Evolutionary conservation across 2,329 filamentous ascomycete genomes (phyloP).

Genomic region (Penicillium sp.): DNA sequence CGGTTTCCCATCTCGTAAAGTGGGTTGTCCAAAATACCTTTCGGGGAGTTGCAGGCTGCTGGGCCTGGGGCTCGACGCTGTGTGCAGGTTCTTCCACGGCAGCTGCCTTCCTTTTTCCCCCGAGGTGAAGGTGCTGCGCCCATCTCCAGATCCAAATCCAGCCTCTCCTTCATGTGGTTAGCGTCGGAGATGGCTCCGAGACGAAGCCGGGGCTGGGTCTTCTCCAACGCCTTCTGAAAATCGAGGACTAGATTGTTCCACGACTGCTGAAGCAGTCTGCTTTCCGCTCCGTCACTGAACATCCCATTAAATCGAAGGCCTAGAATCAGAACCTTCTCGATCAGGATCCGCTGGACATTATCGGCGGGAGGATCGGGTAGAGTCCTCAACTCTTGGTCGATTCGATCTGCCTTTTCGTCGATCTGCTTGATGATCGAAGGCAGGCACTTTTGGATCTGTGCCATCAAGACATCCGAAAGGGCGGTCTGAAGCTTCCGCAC

Average conservation of each 20-base stretch:
- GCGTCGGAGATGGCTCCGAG: conserved; percentile 26
- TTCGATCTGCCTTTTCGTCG: conserved; percentile 48
- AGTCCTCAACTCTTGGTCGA: conserved; percentile 55
- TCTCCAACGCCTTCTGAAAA: conserved; percentile 53
- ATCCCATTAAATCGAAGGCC: conserved; percentile 54
- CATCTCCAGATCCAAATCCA: conserved; percentile 29
- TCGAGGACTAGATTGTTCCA: conserved; percentile 49
- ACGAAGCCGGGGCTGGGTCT: conserved; percentile 42
- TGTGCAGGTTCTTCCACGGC: background rate
- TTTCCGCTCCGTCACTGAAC: conserved; percentile 49
- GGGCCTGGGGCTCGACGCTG: background rate
- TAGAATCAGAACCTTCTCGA: conserved; percentile 60
- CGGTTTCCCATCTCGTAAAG: conserved; percentile 7
- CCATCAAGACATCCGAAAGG: conserved; percentile 44
- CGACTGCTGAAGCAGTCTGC: conserved; percentile 42
- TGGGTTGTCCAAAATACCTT: background rate
- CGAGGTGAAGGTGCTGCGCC: background rate
- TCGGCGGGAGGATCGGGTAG: conserved; percentile 65
- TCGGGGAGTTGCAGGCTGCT: background rate
- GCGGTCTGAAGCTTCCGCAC: conserved; percentile 50
- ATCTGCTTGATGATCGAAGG: conserved; percentile 44
- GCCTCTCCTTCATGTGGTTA: conserved; percentile 38
- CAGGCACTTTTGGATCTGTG: conserved; percentile 42
- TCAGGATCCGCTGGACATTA: conserved; percentile 67
- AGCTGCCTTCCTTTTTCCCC: conserved; percentile 22